These are phyloP conservation scores for Suhomyces kilbournensis DNA, from an alignment of 805 yeast genomes.

Conservation along the genomic window DNA sequence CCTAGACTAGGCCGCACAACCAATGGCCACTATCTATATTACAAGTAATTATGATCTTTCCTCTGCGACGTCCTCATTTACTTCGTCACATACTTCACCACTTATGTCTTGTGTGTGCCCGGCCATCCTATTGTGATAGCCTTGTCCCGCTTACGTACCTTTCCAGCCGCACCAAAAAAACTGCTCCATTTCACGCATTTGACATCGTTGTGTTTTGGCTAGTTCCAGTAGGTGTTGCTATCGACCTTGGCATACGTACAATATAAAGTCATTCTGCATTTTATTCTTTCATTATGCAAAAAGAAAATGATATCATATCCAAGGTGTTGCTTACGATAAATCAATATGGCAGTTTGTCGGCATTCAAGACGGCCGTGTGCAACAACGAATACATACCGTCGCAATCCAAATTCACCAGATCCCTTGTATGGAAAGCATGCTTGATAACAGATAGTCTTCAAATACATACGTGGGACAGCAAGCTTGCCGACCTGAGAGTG, in stretches of 20 bases:
- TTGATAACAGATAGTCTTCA: constrained; percentile 36
- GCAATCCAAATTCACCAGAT: constrained; percentile 23
- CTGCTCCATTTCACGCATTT: background rate
- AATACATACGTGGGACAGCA: constrained; percentile 31
- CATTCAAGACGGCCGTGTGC: constrained; percentile 25
- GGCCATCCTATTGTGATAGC: background rate
- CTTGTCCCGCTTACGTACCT: background rate
- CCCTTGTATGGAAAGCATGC: constrained; percentile 38
- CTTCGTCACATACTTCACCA: background rate
- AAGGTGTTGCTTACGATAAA: constrained; percentile 35
- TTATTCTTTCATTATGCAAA: constrained; percentile 4
- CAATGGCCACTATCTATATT: background rate
- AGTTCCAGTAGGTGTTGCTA: background rate
- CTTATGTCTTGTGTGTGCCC: background rate
- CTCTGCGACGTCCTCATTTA: background rate
- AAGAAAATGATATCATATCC: constrained; percentile 36
- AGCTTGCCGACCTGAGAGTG: constrained; percentile 28
- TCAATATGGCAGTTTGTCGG: constrained; percentile 27
- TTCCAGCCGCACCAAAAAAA: background rate
- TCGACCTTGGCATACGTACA: background rate
- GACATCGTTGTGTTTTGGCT: background rate
- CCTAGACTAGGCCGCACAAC: background rate
- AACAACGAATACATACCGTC: constrained; percentile 27
- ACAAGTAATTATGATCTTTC: background rate
- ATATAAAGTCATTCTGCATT: background rate